These are phyloP conservation scores for Naematelia encephala DNA, from an alignment of 768 basidiomycete species.

Conservation along the genomic window DNA sequence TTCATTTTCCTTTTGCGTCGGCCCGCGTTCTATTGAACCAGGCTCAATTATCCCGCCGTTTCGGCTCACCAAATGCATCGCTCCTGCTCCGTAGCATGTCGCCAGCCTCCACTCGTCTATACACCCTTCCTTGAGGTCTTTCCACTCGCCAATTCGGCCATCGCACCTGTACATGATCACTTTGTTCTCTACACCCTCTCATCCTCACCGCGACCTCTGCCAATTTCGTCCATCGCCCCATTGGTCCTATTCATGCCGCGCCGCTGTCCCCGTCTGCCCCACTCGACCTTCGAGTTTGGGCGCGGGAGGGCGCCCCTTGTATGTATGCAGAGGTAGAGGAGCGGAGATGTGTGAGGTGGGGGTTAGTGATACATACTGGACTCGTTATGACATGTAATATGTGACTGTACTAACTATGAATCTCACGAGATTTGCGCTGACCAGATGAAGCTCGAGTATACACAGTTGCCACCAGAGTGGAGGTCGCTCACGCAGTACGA, in stretches of 20 bases:
- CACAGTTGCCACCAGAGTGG: too few relatives aligned
- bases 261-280: conserved; percentile 7
- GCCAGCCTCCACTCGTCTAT: not conserved
- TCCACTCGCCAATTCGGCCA: not conserved
- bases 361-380: not conserved
- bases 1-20: not conserved
- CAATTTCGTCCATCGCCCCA: not conserved
- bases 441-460: too few relatives aligned
- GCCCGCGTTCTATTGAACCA: not conserved
- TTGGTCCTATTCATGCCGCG: not conserved
- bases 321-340: not conserved
- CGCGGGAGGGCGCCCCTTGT: conserved; percentile 10
- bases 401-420: too few relatives aligned
- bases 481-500: not conserved
- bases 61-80: not conserved
- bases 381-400: too few relatives aligned
- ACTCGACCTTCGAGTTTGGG: conserved; percentile 6
- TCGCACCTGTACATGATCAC: not conserved
- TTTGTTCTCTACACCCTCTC: not conserved
- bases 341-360: not conserved
- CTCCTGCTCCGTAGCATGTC: not conserved
- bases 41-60: too few relatives aligned
- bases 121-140: not conserved
- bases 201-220: not conserved
- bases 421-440: too few relatives aligned